A percentile compares a stretch with the other conserved stretches of the same genome.
Evolutionary conservation across 208 protist species (phyloP).

Genomic region (Acanthamoeba healyi): DNA sequence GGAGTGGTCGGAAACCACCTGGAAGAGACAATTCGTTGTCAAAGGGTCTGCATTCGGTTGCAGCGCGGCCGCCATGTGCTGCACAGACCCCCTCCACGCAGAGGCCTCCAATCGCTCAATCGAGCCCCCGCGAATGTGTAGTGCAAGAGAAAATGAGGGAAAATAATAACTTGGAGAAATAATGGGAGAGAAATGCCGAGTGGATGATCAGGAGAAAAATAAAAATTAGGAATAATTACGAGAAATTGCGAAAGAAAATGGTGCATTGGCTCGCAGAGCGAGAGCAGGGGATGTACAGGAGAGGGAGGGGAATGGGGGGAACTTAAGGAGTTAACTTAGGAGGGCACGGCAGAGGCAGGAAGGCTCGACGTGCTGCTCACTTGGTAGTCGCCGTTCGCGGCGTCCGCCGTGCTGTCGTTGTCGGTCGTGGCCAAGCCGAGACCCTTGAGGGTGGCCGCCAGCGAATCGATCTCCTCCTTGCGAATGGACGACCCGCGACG

Average conservation of each 20-base stretch:
- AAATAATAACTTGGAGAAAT: no score
- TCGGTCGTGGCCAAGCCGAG: background rate
- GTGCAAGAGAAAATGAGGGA: no score
- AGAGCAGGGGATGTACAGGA: background rate
- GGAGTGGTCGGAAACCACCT: constrained; percentile 29
- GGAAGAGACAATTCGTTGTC: background rate
- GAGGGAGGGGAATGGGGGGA: background rate
- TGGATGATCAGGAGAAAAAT: no score
- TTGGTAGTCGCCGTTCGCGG: background rate
- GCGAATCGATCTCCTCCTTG: constrained; percentile 3
- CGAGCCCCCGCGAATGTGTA: no score
- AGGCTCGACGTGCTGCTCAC: constrained; percentile 14
- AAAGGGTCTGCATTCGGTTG: background rate
- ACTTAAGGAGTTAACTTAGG: background rate
- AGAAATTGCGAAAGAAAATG: no score
- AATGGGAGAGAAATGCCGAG: no score
- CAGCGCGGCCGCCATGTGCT: no score
- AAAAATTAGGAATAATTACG: no score
- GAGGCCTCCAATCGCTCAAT: no score
- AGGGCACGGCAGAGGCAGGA: background rate
- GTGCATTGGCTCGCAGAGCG: no score
- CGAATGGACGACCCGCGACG: background rate
- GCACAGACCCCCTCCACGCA: no score
- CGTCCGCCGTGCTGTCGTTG: background rate
- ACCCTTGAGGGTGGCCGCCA: constrained; percentile 25